phyloP scores from a whole-genome alignment of 192 early-diverging fungal genomes.

The Blastocladiella britannica region DNA sequence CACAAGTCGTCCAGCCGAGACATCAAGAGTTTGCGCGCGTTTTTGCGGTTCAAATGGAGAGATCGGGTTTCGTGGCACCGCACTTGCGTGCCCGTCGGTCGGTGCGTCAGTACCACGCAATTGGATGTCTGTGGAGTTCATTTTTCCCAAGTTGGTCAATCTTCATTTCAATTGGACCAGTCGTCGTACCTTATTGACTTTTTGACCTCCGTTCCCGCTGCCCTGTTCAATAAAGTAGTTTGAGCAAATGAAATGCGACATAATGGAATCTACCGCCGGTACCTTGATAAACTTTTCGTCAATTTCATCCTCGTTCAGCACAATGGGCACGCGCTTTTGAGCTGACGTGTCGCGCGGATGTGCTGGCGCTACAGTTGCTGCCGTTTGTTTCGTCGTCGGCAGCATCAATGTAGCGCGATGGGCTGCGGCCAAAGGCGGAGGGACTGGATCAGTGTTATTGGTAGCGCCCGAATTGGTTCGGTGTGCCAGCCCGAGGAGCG shows the following conservation, averaged over 20 bases:
- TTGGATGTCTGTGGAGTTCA: slow-evolving; percentile 38
- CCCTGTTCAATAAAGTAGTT: slow-evolving; percentile 59
- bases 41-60: slow-evolving; percentile 45
- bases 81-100: slow-evolving; percentile 42
- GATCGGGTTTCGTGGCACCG: slow-evolving; percentile 57
- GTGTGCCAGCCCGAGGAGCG: no score
- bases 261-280: no score
- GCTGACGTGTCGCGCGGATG: no score
- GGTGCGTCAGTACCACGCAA: slow-evolving; percentile 50
- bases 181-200: slow-evolving; percentile 38
- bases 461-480: no score
- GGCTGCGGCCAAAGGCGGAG: no score
- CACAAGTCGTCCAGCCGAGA: slow-evolving; percentile 44
- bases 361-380: no score
- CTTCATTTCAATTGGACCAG: no score
- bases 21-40: slow-evolving; percentile 38
- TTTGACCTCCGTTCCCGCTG: slow-evolving; percentile 58
- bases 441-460: no score
- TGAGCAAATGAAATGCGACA: no score
- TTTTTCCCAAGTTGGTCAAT: no score
- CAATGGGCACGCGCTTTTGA: not conserved
- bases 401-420: no score
- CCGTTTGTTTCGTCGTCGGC: no score
- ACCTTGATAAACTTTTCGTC: not conserved
- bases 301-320: not conserved